phyloP scores from a whole-genome alignment of 805 yeast species.

The Candida rishiriensis region DNA sequence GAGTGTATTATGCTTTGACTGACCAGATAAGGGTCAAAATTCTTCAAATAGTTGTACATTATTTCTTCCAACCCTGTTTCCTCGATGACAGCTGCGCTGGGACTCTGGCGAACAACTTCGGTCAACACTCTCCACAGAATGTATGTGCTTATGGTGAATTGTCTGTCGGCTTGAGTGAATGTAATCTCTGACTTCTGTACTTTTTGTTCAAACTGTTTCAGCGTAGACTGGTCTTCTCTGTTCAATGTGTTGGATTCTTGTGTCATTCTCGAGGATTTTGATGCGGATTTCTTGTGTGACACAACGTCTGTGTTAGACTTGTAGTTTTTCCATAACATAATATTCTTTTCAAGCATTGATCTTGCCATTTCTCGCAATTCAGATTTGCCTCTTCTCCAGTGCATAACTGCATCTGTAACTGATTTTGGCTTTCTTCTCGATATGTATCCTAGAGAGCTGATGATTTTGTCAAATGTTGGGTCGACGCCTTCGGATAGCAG shows the following conservation, averaged over 20 bases:
- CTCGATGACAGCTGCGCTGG: conserved; percentile 66
- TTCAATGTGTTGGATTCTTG: conserved; percentile 9
- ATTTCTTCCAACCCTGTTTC: conserved; percentile 87
- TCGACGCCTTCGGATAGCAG: conserved; percentile 83
- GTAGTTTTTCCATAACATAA: conserved; percentile 21
- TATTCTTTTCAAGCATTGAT: conserved; percentile 42
- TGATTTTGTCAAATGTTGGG: conserved; percentile 77
- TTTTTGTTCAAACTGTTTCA: conserved; percentile 21
- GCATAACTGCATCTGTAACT: conserved; percentile 96
- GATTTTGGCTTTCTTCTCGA: conserved; percentile 90
- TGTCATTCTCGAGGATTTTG: conserved; percentile 16
- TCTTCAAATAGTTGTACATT: conserved; percentile 81
- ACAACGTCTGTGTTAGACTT: conserved; percentile 6
- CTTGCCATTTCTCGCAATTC: conserved; percentile 72
- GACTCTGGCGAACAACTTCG: conserved; percentile 86
- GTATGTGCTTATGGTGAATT: conserved; percentile 80
- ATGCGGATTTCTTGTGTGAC: conserved; percentile 22
- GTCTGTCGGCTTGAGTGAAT: conserved; percentile 81
- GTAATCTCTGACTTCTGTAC: conserved; percentile 49
- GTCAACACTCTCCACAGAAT: conserved; percentile 87
- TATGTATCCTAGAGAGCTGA: conserved; percentile 83
- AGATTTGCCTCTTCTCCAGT: conserved; percentile 92
- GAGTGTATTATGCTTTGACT: conserved; percentile 72
- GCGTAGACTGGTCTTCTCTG: conserved; percentile 7
- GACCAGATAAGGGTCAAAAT: conserved; percentile 74